Evolutionary conservation across 2,329 filamentous ascomycete species (phyloP).

Genomic region (Karstenula rhodostoma): DNA sequence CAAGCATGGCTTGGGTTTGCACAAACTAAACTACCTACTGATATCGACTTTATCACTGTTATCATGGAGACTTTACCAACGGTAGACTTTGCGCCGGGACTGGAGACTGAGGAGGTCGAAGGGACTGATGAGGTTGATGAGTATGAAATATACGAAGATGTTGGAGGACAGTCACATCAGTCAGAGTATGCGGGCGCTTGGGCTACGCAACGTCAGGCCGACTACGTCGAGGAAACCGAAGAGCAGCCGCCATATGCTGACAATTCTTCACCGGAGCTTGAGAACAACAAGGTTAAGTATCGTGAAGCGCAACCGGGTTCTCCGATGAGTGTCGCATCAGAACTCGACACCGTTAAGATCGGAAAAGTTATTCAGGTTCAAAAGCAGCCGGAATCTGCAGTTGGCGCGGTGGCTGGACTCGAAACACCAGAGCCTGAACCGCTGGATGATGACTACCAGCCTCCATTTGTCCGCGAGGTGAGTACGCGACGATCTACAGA

Average conservation of each 20-base stretch:
- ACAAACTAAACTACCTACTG: constrained; percentile 26
- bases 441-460: not conserved
- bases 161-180: not conserved
- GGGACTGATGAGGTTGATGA: not conserved
- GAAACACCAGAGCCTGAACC: not conserved
- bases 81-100: constrained; percentile 6
- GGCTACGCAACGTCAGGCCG: too few relatives aligned
- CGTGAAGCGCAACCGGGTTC: not conserved
- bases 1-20: constrained; percentile 30
- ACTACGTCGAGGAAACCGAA: not conserved
- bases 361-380: not conserved
- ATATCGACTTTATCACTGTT: constrained; percentile 26
- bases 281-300: constrained; percentile 9
- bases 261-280: constrained; percentile 12
- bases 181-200: too few relatives aligned
- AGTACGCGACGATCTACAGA: constrained; percentile 10
- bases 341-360: not conserved
- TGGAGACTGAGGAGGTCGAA: not conserved
- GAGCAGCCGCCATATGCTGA: constrained; percentile 12
- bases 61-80: constrained; percentile 17
- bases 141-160: not conserved
- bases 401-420: not conserved
- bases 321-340: not conserved
- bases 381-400: not conserved
- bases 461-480: not conserved